Conservation (phyloP, 768 basidiomycete species). For the Cystofilobasidium ferigula region DNA sequence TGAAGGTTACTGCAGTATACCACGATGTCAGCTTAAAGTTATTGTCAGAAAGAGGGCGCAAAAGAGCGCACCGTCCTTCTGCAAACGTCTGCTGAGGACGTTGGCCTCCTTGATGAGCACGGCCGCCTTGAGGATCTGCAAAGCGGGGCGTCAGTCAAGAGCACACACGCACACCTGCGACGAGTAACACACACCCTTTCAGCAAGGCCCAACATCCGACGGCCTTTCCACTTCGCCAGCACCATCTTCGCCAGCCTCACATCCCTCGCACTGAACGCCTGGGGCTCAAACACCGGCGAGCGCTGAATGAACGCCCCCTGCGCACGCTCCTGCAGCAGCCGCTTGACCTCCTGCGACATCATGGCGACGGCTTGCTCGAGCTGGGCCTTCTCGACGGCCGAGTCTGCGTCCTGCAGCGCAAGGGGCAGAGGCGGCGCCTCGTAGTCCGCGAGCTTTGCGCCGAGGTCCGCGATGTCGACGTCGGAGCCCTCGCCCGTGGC, state of each 20-base stretch:
- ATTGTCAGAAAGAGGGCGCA: not conserved
- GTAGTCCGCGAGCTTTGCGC: constrained; percentile 47
- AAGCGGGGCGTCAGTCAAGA: too few species aligned
- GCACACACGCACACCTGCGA: too few species aligned
- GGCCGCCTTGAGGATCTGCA: constrained; percentile 60
- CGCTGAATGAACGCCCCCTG: not conserved
- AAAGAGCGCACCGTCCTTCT: constrained; percentile 3
- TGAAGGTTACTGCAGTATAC: constrained; percentile 54
- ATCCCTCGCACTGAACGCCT: constrained; percentile 70
- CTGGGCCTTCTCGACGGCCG: constrained; percentile 67
- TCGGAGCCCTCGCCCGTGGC: constrained; percentile 49
- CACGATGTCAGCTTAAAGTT: not conserved
- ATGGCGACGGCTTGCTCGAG: constrained; percentile 78
- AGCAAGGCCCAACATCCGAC: constrained; percentile 79
- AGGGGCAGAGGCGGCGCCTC: constrained; percentile 44
- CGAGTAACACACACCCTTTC: constrained; percentile 44
- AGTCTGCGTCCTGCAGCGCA: constrained; percentile 58
- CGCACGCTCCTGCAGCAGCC: constrained; percentile 44
- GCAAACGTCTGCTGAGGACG: constrained; percentile 45
- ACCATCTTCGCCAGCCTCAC: constrained; percentile 70
- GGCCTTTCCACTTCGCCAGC: constrained; percentile 71
- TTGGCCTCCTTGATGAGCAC: constrained; percentile 88
- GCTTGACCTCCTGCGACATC: constrained; percentile 70
- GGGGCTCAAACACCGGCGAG: constrained; percentile 52
- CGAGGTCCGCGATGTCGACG: constrained; percentile 43